Conservation (phyloP, 352 stramenopile species). For the Blastocystis sp. region DNA sequence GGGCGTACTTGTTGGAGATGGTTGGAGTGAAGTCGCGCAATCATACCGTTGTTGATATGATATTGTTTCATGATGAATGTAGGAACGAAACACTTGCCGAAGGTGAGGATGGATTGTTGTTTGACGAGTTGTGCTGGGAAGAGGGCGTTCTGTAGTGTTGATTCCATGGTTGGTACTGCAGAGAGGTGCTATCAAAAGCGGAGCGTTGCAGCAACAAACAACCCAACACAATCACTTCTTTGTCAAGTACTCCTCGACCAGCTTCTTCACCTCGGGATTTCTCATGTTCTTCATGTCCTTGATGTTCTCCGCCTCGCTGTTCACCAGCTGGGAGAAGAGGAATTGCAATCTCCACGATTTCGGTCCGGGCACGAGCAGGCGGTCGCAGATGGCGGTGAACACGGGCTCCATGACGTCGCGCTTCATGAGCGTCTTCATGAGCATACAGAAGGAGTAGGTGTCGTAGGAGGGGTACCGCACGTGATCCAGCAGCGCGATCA, state of each 20-base stretch:
- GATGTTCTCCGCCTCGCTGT: background rate
- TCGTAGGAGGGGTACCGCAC: constrained; percentile 36
- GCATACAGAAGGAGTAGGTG: constrained; percentile 60
- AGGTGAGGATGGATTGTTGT: constrained; percentile 10
- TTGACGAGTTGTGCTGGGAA: constrained; percentile 19
- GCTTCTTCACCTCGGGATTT: background rate
- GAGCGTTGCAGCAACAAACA: background rate
- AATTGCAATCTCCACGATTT: constrained; percentile 65
- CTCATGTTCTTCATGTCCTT: constrained; percentile 1
- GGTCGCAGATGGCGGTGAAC: constrained; percentile 5
- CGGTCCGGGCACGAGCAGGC: constrained; percentile 26
- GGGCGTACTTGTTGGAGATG: background rate
- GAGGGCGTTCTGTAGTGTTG: too few species aligned
- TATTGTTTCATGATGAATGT: constrained; percentile 51
- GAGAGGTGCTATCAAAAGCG: too few species aligned
- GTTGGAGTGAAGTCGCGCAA: background rate
- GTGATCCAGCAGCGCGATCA: constrained; percentile 52
- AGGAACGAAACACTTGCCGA: constrained; percentile 45
- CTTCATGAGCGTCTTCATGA: constrained; percentile 30
- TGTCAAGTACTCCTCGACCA: background rate
- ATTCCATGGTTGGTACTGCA: too few species aligned
- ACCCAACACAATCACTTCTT: background rate
- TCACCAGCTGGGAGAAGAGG: constrained; percentile 43
- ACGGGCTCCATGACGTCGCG: constrained; percentile 16
- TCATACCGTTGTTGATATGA: background rate